Conservation (phyloP, 192 early-diverging fungal species). For the Backusella macrospora region DNA sequence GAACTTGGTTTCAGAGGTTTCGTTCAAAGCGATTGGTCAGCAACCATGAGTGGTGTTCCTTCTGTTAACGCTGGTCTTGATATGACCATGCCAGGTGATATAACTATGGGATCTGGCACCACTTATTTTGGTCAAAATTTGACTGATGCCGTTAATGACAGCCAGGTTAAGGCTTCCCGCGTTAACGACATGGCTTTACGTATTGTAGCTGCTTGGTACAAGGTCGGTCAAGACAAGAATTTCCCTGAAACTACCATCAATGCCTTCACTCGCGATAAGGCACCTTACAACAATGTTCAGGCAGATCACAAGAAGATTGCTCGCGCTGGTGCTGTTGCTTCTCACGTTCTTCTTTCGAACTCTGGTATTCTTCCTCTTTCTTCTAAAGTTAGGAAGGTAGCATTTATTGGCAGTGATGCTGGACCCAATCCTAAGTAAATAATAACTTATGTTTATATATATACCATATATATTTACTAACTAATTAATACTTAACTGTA, state of each 20-base stretch:
- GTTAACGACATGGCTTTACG: constrained; percentile 28
- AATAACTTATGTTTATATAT: neutral
- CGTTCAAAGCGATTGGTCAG: constrained; percentile 45
- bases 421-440: constrained; percentile 22
- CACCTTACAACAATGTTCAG: constrained; percentile 23
- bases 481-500: too few species aligned
- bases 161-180: neutral
- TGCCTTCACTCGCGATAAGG: neutral
- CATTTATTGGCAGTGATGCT: constrained; percentile 38
- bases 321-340: constrained; percentile 28
- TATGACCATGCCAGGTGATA: constrained; percentile 56
- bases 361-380: constrained; percentile 23
- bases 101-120: neutral
- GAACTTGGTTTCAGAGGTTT: constrained; percentile 50
- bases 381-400: constrained; percentile 12
- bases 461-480: too few species aligned
- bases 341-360: constrained; percentile 22
- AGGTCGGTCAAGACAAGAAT: constrained; percentile 12
- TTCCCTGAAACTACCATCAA: constrained; percentile 2
- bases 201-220: constrained; percentile 21
- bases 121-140: constrained; percentile 28
- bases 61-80: constrained; percentile 48
- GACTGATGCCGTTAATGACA: constrained; percentile 6
- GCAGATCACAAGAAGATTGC: constrained; percentile 15
- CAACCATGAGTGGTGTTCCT: constrained; percentile 30